Conservation (phyloP, 768 basidiomycete genomes). For the Mycena crocata region DNA sequence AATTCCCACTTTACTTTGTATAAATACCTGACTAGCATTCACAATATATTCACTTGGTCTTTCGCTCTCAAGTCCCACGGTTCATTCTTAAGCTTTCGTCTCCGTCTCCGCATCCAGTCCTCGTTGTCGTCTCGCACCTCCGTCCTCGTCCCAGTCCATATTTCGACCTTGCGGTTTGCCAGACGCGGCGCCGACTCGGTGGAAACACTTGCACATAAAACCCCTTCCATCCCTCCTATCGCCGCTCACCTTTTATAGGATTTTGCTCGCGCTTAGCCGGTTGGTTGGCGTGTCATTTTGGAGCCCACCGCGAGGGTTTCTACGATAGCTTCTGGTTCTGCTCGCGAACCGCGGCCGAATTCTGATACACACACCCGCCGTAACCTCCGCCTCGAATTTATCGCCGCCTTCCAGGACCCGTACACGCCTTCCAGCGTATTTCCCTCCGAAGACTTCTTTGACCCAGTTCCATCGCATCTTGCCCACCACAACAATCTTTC, state of each 20-base stretch:
- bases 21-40: no score
- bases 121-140: no score
- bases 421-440: not conserved
- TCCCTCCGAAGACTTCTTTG: not conserved
- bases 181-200: not conserved
- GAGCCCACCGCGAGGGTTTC: conserved; percentile 22
- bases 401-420: conserved; percentile 9
- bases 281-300: conserved; percentile 9
- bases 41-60: no score
- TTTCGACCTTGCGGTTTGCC: no score
- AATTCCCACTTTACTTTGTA: no score
- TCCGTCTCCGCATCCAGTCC: no score
- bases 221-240: no score
- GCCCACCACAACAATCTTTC: conserved; percentile 14
- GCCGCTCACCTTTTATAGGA: no score
- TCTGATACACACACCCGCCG: not conserved
- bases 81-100: no score
- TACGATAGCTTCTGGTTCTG: conserved; percentile 12
- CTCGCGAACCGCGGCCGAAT: not conserved
- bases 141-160: no score
- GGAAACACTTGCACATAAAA: not conserved
- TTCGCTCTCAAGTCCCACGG: no score
- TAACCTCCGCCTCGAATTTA: conserved; percentile 7
- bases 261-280: conserved; percentile 8
- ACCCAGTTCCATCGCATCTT: not conserved